Evolutionary conservation across 768 basidiomycete species (phyloP), one percentile per base, ranked within the genome.

Genomic region (Leccinum boreale): DNA sequence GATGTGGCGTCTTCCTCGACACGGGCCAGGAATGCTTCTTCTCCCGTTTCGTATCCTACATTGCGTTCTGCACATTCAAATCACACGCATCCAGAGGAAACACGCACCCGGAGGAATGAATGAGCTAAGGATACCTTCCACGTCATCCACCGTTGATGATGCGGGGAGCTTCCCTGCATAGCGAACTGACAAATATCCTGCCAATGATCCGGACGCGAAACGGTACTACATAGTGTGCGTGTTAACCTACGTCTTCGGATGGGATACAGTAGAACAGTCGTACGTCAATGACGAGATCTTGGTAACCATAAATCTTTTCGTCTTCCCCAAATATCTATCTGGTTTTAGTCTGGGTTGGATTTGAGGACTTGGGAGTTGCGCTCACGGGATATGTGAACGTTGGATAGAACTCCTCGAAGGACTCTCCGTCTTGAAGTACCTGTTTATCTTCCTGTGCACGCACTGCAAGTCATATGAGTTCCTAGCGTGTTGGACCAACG

Each of bases 221-320:
- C 84, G 81, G 52, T 95, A 75, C 94, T 97, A 45, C 39, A 42
- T 2, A 42, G 39, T 39, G 47, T 3, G 5, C 48, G 46, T 53
- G 51, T 65, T 26, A 64, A 52, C 39, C 39, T 12, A 45, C 5
- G 10, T 23, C 33, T 31, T 52, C 7, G 44, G 33, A 53, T 24
- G 55, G 26, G 52, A 28, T 51, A 17, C 28, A 35, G 52, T n/a
- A 12, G 14, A 47, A 36, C 17, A 14, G 49, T 74, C 86, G 60
- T 68, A 97, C 94, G 69, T 96, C 85, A 64, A 98, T 87, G 26
- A 81, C 70, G 33, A 99, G 79, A 66, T 87, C 87, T 60, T 85
- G 81, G 74, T 97, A 98, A 2, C 96, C 96, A 70, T 96, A 98
- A 56, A 98, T 88, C 75, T 87, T 94, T 75, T 99, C 94, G 53